These are phyloP conservation scores for Phaeosphaeria sp. DNA, from an alignment of 2,329 filamentous ascomycete genomes.

Conservation along the genomic window DNA sequence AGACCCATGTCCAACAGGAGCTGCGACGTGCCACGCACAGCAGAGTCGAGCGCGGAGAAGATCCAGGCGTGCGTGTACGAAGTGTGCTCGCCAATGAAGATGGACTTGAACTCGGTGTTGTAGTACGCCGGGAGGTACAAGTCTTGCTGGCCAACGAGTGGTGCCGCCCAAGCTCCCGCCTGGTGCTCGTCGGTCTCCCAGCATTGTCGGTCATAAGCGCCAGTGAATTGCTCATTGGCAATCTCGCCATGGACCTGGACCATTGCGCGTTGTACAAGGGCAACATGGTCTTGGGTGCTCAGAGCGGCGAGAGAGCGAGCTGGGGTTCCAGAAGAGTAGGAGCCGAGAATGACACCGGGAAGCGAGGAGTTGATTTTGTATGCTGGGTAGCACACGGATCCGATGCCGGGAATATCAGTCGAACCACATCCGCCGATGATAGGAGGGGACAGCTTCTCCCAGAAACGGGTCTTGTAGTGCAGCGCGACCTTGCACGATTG, in stretches of 20 bases:
- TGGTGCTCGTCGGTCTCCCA: slow-evolving; percentile 69
- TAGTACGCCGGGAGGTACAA: slow-evolving; percentile 77
- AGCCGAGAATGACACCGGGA: slow-evolving; percentile 67
- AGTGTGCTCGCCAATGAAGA: slow-evolving; percentile 72
- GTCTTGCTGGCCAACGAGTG: slow-evolving; percentile 70
- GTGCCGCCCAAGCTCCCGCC: slow-evolving; percentile 68
- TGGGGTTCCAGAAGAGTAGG: slow-evolving; percentile 60
- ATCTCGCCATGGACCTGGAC: slow-evolving; percentile 69
- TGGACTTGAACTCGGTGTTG: slow-evolving; percentile 71
- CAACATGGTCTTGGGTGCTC: slow-evolving; percentile 67
- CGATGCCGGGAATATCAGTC: slow-evolving; percentile 67
- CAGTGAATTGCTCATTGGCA: slow-evolving; percentile 68
- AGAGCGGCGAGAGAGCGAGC: slow-evolving; percentile 57
- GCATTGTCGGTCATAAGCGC: slow-evolving; percentile 69
- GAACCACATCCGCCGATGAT: slow-evolving; percentile 71
- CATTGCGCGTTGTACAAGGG: slow-evolving; percentile 70
- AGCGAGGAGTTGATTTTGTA: slow-evolving; percentile 71
- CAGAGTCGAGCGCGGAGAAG: slow-evolving; percentile 70
- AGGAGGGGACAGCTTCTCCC: slow-evolving; percentile 60
- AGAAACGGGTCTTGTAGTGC: slow-evolving; percentile 71
- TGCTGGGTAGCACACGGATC: slow-evolving; percentile 70
- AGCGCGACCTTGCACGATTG: slow-evolving; percentile 67
- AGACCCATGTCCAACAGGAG: slow-evolving; percentile 69
- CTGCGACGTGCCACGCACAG: slow-evolving; percentile 70
- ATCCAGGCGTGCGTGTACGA: slow-evolving; percentile 77